Evolutionary conservation across 164 flowering plant species (phyloP), one percentile per base, ranked within the genome.

Genomic region (Piper longum): DNA sequence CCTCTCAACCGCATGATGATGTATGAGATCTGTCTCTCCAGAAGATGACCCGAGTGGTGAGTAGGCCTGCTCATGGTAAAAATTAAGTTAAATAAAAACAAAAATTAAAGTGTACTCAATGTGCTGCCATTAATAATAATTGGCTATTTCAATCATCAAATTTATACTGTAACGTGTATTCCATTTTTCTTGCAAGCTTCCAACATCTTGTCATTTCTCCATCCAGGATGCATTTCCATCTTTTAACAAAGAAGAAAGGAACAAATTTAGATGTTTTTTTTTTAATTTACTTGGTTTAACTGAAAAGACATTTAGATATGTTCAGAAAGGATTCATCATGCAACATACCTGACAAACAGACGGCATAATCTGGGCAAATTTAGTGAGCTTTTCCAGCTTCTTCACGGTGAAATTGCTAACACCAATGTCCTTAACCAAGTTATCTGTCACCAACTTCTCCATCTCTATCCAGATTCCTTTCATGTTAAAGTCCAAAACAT

Each of bases 221-320:
- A 83, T 7, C 86, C 86, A 0, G 88, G 88, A 62, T 86, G 88
- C 88, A 85, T 85, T 67, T 85, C 88, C 84, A 83, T 78, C 88
- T 83, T 26, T 26, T 26, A 26, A 26, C 36, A 26, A 26, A 26
- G 65, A 57, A 14, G 51, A 41, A 18, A 16, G 16, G 16, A 55
- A 55, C 16, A 6, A 55, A 3, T 8, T 55, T 13, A 55, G 57
- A 55, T 4, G 57, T 8, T 13, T 5, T 44, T 44, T 16, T 7
- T 14, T 41, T 16, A 60, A 44, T 4, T 9, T 4, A 60, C 36
- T 26, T 26, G 36, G 36, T 26, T 26, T 26, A 26, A 26, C 1
- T 26, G 36, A 2, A 26, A 26, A 26, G 5, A 60, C 16, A 40
- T 41, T 41, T 12, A 60, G 7, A 14, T 16, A 16, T 55, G 6